Conservation (phyloP, 306 rosid species). For the Cucumis melo region DNA sequence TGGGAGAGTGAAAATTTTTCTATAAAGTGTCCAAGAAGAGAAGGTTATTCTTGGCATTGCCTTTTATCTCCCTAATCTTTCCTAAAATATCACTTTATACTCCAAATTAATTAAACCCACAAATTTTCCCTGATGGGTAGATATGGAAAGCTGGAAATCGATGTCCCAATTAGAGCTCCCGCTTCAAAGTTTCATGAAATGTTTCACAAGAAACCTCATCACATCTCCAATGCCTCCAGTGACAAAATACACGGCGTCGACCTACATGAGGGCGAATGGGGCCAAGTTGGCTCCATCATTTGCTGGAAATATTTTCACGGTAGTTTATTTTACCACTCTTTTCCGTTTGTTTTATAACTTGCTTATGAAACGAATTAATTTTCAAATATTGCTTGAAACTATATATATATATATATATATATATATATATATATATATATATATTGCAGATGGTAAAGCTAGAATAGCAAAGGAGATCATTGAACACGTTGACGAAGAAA, state of each 20-base stretch:
- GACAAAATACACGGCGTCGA: background rate
- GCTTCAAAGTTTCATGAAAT: background rate
- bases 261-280: conserved; percentile 1
- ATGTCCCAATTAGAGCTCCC: background rate
- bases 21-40: background rate
- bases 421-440: no score
- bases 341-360: background rate
- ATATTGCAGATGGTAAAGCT: background rate
- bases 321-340: background rate
- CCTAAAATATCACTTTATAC: no score
- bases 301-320: background rate
- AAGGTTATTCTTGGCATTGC: background rate
- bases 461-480: background rate
- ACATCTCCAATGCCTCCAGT: background rate
- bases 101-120: no score
- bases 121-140: background rate
- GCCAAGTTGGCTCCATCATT: background rate
- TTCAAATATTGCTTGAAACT: no score
- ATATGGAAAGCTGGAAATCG: background rate
- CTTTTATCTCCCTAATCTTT: background rate
- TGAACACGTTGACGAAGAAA: background rate
- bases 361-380: no score
- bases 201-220: background rate
- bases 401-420: no score
- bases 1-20: background rate